Evolutionary conservation across 1,284 basidiomycete species (phyloP), one percentile per base, ranked within the genome.

Genomic region (Polyporus tsugae): DNA sequence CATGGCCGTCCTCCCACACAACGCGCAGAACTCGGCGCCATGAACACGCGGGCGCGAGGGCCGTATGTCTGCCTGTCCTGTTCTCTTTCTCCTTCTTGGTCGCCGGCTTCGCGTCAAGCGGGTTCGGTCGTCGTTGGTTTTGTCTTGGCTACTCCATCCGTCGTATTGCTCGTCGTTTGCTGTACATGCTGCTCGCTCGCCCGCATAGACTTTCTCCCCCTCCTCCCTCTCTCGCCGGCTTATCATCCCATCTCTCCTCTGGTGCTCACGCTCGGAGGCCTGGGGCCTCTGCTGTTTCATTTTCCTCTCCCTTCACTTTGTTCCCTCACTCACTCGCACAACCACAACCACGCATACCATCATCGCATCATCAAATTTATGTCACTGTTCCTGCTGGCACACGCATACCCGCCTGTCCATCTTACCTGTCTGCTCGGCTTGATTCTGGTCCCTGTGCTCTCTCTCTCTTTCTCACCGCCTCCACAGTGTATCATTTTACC

Each of bases 1-100:
- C 74, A 80, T 77, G 73, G 71, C 72, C 11, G 75, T 72, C 15
- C 71, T 76, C 10, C 46, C 46, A 35, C 61, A 52, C 19, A 62
- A 62, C 62, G 13, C 52, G 39, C 42, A 33, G 29, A 62, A 62
- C 25, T 62, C 60, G 44, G n/a, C 62, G 36, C 38, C 62, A 15
- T 63, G 41, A 42, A 9, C 36, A 22, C n/a, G 62, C 29, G 11
- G 36, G 7, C 33, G 36, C n/a, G 25, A 5, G n/a, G 19, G 39
- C 11, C 29, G 41, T 15, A 13, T 41, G 35, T 35, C 36, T 57
- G 46, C 2, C 22, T 22, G 22, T 49, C n/a, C 29, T 29, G 29
- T 29, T 29, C 29, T 29, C 29, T 29, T 46, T 22, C 1, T 25
- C 10, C 25, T 25, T 49, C 46, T 49, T 49, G 22, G 46, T 49